Conservation (phyloP, 1,284 basidiomycete species). For the Bondarzewia mesenterica region DNA sequence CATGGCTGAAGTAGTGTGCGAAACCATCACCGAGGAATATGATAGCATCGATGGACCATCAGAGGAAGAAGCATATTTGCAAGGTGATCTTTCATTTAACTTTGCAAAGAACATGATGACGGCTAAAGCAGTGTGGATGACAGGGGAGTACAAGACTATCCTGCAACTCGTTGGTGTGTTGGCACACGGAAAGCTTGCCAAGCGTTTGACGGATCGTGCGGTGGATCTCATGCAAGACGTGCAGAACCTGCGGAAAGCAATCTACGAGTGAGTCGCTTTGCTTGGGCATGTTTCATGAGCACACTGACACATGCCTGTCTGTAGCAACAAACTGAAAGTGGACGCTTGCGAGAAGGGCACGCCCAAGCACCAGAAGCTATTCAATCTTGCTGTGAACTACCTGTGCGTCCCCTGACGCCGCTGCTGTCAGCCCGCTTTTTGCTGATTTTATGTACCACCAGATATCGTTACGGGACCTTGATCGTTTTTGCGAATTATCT, state of each 20-base stretch:
- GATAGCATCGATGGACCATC: conserved; percentile 71
- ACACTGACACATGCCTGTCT: background rate
- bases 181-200: conserved; percentile 87
- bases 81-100: conserved; percentile 47
- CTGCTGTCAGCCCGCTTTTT: conserved; percentile 1
- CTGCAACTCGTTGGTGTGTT: conserved; percentile 89
- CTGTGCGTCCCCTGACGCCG: conserved; percentile 45
- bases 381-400: conserved; percentile 78
- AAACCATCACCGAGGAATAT: conserved; percentile 36
- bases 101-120: background rate
- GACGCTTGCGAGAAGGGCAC: conserved; percentile 78
- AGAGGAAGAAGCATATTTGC: conserved; percentile 80
- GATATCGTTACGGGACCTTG: conserved; percentile 82
- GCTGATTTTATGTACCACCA: conserved; percentile 22
- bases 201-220: conserved; percentile 82
- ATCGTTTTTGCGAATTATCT: conserved; percentile 96
- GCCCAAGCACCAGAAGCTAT: conserved; percentile 66
- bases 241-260: conserved; percentile 87
- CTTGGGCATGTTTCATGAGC: background rate
- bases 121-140: background rate
- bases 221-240: conserved; percentile 92
- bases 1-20: conserved; percentile 20
- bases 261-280: conserved; percentile 63
- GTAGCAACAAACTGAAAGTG: conserved; percentile 85
- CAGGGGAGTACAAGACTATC: conserved; percentile 96